phyloP scores from a whole-genome alignment of 1,284 basidiomycete species.

The Irpex sp. region DNA sequence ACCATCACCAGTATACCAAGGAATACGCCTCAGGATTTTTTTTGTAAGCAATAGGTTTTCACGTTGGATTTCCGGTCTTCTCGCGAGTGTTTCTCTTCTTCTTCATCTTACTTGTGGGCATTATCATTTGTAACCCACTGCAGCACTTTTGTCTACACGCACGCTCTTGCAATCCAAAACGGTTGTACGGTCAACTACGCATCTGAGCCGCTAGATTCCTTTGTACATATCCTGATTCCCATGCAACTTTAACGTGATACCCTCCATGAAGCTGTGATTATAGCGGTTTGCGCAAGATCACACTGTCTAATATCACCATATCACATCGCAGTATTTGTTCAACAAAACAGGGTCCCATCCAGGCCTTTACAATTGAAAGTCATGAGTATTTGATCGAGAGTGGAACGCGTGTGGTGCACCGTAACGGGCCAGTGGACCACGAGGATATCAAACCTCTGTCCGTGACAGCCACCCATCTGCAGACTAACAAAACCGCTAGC shows the following conservation, averaged over 20 bases:
- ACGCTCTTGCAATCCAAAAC: background rate
- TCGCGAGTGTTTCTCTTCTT: background rate
- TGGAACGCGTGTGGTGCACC: no score
- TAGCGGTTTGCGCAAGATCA: background rate
- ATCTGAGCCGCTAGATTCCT: background rate
- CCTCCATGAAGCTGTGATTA: background rate
- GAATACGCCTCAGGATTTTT: background rate
- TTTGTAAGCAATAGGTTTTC: background rate
- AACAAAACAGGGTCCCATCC: background rate
- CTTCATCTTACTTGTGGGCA: background rate
- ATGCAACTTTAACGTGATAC: background rate
- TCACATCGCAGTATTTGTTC: background rate
- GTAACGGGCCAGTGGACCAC: no score
- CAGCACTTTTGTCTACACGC: background rate
- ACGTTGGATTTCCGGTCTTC: background rate
- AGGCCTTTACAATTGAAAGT: no score
- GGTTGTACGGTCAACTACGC: background rate
- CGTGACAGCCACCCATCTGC: no score
- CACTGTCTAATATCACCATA: background rate
- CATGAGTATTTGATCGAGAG: no score
- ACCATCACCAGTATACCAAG: background rate
- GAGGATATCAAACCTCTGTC: no score
- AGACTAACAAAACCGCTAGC: no score
- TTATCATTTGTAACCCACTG: background rate
- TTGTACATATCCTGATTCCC: background rate